Percentiles rank a stretch among this genome's conserved stretches.
Conservation (phyloP, 768 basidiomycete genomes). For the Pisolithus microcarpus region DNA sequence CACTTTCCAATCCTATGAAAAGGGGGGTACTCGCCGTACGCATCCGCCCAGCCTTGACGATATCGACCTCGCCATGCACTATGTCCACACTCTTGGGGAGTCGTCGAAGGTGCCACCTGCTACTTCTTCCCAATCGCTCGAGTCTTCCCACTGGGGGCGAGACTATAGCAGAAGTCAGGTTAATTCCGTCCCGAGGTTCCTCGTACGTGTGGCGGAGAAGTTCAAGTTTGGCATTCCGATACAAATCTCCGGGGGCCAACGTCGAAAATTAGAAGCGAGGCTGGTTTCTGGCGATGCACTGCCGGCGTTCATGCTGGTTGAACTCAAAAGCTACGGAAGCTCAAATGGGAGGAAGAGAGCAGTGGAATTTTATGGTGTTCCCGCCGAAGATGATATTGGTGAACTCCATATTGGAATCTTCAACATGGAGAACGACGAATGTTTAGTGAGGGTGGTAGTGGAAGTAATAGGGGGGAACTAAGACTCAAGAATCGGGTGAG, state of each 20-base stretch:
- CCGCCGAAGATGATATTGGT: slow-evolving; percentile 44
- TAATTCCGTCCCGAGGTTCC: slow-evolving; percentile 29
- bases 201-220: slow-evolving; percentile 49
- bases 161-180: slow-evolving; percentile 18
- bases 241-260: slow-evolving; percentile 18
- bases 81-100: slow-evolving; percentile 61
- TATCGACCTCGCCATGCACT: slow-evolving; percentile 60
- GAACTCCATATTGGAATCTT: slow-evolving; percentile 51
- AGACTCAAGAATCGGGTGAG: slow-evolving; percentile 22
- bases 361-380: slow-evolving; percentile 52
- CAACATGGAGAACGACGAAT: slow-evolving; percentile 40
- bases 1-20: slow-evolving; percentile 51
- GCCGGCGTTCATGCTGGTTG: slow-evolving; percentile 50
- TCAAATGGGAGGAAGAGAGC: slow-evolving; percentile 36
- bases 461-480: slow-evolving; percentile 42
- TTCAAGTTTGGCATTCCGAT: slow-evolving; percentile 54
- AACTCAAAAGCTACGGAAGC: slow-evolving; percentile 32
- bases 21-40: slow-evolving; percentile 22
- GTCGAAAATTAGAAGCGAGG: slow-evolving; percentile 39
- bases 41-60: slow-evolving; percentile 50
- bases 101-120: slow-evolving; percentile 22
- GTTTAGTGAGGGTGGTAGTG: slow-evolving; percentile 48
- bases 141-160: slow-evolving; percentile 45
- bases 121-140: slow-evolving; percentile 55
- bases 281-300: slow-evolving; percentile 45